Percentiles rank a stretch among this genome's conserved stretches.
Evolutionary conservation across 1,139 yeast species (phyloP).

Genomic region (Sugiyamaella novakii): DNA sequence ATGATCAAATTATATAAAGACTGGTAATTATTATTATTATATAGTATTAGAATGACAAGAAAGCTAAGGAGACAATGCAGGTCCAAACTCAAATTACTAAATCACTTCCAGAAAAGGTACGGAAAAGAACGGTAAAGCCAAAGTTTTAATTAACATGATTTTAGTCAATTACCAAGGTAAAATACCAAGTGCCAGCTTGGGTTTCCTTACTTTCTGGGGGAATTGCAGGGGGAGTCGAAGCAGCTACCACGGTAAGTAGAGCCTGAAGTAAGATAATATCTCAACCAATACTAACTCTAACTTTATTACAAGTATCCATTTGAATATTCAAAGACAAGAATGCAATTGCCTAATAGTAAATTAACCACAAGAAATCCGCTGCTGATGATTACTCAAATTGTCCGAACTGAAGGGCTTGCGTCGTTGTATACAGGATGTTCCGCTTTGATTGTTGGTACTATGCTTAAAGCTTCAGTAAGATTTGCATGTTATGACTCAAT

Average conservation of each 20-base stretch:
- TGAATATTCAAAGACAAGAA: slow-evolving; percentile 20
- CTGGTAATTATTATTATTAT: too few species aligned
- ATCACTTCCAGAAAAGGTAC: neutral
- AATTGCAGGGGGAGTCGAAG: slow-evolving; percentile 19
- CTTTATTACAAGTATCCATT: slow-evolving; percentile 15
- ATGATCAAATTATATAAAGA: too few species aligned
- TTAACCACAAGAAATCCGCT: slow-evolving; percentile 12
- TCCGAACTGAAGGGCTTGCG: slow-evolving; percentile 11
- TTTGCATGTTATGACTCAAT: slow-evolving; percentile 17
- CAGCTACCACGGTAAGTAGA: slow-evolving; percentile 16
- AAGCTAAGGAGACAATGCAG: too few species aligned
- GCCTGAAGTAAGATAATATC: too few species aligned
- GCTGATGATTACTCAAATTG: neutral
- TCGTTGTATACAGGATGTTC: slow-evolving; percentile 20
- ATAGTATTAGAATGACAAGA: too few species aligned
- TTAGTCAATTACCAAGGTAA: neutral
- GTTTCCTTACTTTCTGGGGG: slow-evolving; percentile 16
- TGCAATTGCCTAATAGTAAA: slow-evolving; percentile 9
- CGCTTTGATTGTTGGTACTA: slow-evolving; percentile 18
- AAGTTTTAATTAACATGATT: too few species aligned
- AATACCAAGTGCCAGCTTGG: slow-evolving; percentile 2
- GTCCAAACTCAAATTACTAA: neutral
- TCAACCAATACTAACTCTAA: too few species aligned
- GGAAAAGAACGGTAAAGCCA: too few species aligned
- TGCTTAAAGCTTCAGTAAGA: slow-evolving; percentile 20